Percentiles rank a stretch among this genome's conserved stretches.
Evolutionary conservation across 2,329 filamentous ascomycete species (phyloP).

Genomic region (Scolecobasidium constrictum): DNA sequence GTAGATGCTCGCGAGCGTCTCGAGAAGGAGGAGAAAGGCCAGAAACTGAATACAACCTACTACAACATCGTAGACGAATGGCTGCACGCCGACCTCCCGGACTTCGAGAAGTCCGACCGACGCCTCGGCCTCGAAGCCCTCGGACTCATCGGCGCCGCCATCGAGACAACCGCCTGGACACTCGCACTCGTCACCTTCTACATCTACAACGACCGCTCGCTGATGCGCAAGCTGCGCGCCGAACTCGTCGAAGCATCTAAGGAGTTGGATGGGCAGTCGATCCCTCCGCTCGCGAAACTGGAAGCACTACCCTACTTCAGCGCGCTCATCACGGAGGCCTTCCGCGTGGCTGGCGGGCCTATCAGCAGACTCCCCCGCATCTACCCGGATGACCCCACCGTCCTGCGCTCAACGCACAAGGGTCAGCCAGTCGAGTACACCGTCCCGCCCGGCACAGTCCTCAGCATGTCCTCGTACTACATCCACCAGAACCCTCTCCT

Average conservation of each 20-base stretch:
- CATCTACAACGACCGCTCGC: slow-evolving; percentile 8
- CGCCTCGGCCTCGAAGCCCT: slow-evolving; percentile 26
- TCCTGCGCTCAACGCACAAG: neutral
- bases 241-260: slow-evolving; percentile 7
- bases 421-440: slow-evolving; percentile 5
- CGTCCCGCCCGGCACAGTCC: slow-evolving; percentile 11
- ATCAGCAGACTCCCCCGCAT: slow-evolving; percentile 15
- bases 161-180: slow-evolving; percentile 23
- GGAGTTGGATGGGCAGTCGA: neutral
- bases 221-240: neutral
- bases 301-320: slow-evolving; percentile 21
- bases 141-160: slow-evolving; percentile 26
- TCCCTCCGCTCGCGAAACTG: slow-evolving; percentile 12
- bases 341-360: slow-evolving; percentile 20
- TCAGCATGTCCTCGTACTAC: slow-evolving; percentile 11
- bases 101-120: slow-evolving; percentile 11
- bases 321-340: slow-evolving; percentile 21
- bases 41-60: no score
- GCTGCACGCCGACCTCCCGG: slow-evolving; percentile 9
- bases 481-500: slow-evolving; percentile 21
- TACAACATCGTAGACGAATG: slow-evolving; percentile 7
- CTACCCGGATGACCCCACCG: slow-evolving; percentile 11
- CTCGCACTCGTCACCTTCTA: slow-evolving; percentile 6
- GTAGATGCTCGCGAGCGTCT: neutral
- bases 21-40: neutral